Evolutionary conservation across 2,329 filamentous ascomycete genomes (phyloP), one percentile per base, ranked within the genome.

Genomic region (Apiospora aurea): DNA sequence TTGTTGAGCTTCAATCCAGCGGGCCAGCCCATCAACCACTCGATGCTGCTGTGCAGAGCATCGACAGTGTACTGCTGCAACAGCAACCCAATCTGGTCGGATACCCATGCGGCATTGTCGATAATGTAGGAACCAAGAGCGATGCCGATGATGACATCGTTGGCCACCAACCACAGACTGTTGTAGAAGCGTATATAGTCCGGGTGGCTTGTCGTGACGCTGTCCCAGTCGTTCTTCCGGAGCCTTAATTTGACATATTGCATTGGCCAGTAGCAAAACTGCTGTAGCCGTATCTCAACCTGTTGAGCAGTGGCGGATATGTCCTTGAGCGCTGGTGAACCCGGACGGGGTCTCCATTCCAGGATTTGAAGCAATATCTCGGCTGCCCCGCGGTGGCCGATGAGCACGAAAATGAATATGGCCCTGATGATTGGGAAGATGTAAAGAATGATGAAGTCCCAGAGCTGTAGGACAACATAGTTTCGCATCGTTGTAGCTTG

Each of bases 141-240:
- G 76, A 99, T 98, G 38, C 96, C 97, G 73, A 99, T 98, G 75
- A 99, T 99, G 67, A 99, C 93, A 83, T 99, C 96, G 83, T 99
- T 99, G 43, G 95, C 95, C 29, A 99, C 96, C 11, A 99, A 92
- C 96, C 96, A 99, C 5, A 99, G 86, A 78, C 95, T 98, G 81
- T 99, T 99, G 84, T 98, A 99, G 83, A 99, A 99, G 21, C 96
- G 93, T 76, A 99, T 99, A 81, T 99, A 99, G 81, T 99, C 96
- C 0, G 96, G 94, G 81, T 99, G 96, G 77, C 93, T 97, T 67
- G 93, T 96, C 0, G 95, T 98, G 71, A 98, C 93, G 80, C 96
- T 98, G 72, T 95, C 94, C 96, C 96, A 98, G 77, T 97, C 94
- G 74, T 92, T 91, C 79, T 97, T 97, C 51, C 95, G 89, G 79